Evolutionary conservation across 177 flowering plant species (phyloP).

Genomic region (Vitis hybrid): DNA sequence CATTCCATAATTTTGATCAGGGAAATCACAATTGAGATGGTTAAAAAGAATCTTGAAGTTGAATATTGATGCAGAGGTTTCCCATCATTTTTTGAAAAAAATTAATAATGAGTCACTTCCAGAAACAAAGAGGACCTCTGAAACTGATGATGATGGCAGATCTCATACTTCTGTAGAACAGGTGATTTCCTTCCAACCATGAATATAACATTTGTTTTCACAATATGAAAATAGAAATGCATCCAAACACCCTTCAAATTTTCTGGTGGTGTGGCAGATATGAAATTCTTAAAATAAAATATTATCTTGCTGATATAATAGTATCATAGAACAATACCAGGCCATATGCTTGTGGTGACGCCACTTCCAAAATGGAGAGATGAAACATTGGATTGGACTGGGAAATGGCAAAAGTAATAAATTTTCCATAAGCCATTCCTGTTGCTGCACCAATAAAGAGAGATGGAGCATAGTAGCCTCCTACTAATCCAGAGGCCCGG

Average conservation of each 20-base stretch:
- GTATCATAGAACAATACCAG: constrained; percentile 55
- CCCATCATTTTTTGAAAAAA: not conserved
- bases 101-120: not conserved
- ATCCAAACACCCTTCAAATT: not conserved
- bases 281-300: not conserved
- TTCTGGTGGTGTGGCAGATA: not conserved
- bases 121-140: not conserved
- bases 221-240: constrained; percentile 1
- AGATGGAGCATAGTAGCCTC: constrained; percentile 96
- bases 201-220: not conserved
- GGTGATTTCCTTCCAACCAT: not conserved
- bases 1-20: not conserved
- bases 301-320: not conserved
- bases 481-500: constrained; percentile 90
- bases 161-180: not conserved
- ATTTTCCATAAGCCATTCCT: constrained; percentile 93
- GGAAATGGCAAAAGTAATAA: constrained; percentile 46
- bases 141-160: not conserved
- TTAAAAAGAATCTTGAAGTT: not conserved
- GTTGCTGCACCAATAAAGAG: constrained; percentile 97
- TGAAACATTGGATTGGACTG: constrained; percentile 51
- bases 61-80: not conserved
- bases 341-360: constrained; percentile 96
- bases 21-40: not conserved
- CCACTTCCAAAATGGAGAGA: constrained; percentile 81